phyloP scores from a whole-genome alignment of 768 basidiomycete genomes.

The Russula foetens region DNA sequence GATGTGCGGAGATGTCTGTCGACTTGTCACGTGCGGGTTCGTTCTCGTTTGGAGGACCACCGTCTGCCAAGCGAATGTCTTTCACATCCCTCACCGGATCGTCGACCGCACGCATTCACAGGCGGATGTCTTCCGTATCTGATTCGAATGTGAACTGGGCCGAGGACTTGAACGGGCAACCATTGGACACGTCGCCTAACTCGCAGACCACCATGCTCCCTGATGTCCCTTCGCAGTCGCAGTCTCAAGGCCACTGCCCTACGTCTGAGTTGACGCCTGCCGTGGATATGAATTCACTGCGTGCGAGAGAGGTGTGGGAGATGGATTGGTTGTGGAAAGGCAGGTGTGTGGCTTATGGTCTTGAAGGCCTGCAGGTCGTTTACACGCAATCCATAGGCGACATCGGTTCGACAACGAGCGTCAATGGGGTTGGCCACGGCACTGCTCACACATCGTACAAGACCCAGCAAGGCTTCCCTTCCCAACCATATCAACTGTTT shows the following conservation, averaged over 20 bases:
- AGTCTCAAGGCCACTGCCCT: conserved; percentile 47
- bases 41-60: conserved; percentile 33
- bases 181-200: too few relatives aligned
- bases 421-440: conserved; percentile 15
- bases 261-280: conserved; percentile 64
- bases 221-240: too few relatives aligned
- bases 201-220: too few relatives aligned
- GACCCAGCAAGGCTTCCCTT: conserved; percentile 16
- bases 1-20: conserved; percentile 36
- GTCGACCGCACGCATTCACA: too few relatives aligned
- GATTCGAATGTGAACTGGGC: too few relatives aligned
- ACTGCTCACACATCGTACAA: conserved; percentile 18
- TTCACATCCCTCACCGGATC: conserved; percentile 70
- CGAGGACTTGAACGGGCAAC: too few relatives aligned
- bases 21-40: conserved; percentile 48
- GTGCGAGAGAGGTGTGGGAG: conserved; percentile 77
- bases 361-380: conserved; percentile 26
- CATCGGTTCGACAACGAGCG: conserved; percentile 27
- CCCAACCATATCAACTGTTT: neutral
- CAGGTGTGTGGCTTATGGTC: conserved; percentile 55
- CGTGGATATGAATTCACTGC: conserved; percentile 62
- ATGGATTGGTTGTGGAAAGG: conserved; percentile 81
- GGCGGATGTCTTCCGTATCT: too few relatives aligned
- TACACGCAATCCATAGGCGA: conserved; percentile 28
- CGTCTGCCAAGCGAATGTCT: conserved; percentile 61